These are phyloP conservation scores for Leishmania turanica DNA, from an alignment of 208 protist species.

Conservation along the genomic window DNA sequence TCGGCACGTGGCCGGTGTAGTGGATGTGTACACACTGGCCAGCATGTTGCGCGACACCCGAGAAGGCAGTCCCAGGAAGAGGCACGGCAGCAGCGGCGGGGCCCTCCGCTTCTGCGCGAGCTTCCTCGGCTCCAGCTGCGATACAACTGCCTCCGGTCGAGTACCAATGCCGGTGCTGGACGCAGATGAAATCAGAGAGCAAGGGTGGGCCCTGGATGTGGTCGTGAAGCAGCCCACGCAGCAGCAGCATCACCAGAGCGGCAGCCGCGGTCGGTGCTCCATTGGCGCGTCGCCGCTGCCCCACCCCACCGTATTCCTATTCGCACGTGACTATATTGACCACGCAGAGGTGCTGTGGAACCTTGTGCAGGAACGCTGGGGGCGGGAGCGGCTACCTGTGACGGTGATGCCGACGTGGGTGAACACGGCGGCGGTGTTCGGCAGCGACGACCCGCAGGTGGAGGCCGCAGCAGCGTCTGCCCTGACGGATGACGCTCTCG, in stretches of 20 bases:
- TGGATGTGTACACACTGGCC: constrained; percentile 36
- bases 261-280: background rate
- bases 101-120: background rate
- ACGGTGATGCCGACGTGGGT: constrained; percentile 27
- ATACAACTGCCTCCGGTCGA: background rate
- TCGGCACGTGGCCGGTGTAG: constrained; percentile 18
- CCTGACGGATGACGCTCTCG: constrained; percentile 9
- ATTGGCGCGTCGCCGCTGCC: background rate
- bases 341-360: constrained; percentile 10
- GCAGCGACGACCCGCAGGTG: background rate
- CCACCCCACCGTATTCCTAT: constrained; percentile 32
- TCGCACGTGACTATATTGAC: constrained; percentile 33
- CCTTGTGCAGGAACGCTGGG: constrained; percentile 30
- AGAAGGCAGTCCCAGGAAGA: background rate
- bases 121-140: background rate
- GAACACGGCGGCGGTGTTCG: constrained; percentile 5
- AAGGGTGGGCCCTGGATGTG: constrained; percentile 9
- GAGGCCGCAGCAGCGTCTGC: background rate
- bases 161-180: constrained; percentile 8
- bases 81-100: background rate
- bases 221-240: background rate
- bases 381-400: constrained; percentile 18
- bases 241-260: background rate
- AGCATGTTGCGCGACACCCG: constrained; percentile 27
- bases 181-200: constrained; percentile 10